phyloP scores from a whole-genome alignment of 768 basidiomycete species.

The Boletus sp. region DNA sequence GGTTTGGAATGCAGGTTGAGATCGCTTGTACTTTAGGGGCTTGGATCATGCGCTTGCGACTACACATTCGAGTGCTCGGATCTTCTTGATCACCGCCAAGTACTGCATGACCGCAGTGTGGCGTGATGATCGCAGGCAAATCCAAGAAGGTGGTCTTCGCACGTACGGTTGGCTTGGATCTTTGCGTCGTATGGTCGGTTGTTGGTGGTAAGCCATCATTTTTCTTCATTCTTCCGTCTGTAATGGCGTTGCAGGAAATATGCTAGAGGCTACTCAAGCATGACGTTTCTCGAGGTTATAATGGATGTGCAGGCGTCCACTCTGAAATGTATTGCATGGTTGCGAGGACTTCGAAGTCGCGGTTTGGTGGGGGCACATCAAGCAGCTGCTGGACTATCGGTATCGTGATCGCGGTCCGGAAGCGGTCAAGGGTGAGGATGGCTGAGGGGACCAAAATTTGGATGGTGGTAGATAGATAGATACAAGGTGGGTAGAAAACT shows the following conservation, averaged over 20 bases:
- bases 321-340: conserved; percentile 58
- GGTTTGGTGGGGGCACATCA: conserved; percentile 66
- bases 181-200: conserved; percentile 56
- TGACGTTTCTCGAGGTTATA: conserved; percentile 53
- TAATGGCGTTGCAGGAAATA: conserved; percentile 48
- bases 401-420: conserved; percentile 3
- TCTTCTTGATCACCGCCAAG: conserved; percentile 89
- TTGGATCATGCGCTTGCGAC: conserved; percentile 84
- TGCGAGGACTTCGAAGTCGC: conserved; percentile 53
- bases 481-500: not conserved
- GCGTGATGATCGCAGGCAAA: conserved; percentile 59
- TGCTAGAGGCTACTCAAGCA: conserved; percentile 46
- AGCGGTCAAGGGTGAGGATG: not conserved
- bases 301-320: conserved; percentile 62
- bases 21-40: conserved; percentile 43
- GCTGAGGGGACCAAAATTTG: not conserved
- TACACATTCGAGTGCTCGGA: conserved; percentile 80
- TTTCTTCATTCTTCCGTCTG: not conserved
- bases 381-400: conserved; percentile 67
- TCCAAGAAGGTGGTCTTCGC: conserved; percentile 50
- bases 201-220: conserved; percentile 64
- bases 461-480: conserved; percentile 3
- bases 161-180: conserved; percentile 38
- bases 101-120: conserved; percentile 82
- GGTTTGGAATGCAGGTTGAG: not conserved